phyloP scores from a whole-genome alignment of 1,139 yeast genomes.

The Zygosaccharomyces pseudobailii region DNA sequence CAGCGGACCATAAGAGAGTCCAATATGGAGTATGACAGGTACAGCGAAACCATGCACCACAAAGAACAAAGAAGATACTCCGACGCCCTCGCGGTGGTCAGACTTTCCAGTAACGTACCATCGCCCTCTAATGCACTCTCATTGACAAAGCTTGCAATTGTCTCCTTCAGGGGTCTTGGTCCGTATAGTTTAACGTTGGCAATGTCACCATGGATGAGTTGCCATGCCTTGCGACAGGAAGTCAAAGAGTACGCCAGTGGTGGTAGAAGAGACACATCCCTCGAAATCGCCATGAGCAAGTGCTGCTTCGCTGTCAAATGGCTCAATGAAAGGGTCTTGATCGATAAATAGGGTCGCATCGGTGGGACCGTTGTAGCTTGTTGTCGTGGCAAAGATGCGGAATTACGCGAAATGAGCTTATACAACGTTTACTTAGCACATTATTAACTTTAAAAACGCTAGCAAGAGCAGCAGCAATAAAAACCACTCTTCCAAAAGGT shows the following conservation, averaged over 20 bases:
- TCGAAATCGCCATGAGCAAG: slow-evolving; percentile 62
- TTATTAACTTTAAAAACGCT: slow-evolving; percentile 2
- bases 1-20: slow-evolving; percentile 91
- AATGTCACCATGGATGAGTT: slow-evolving; percentile 13
- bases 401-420: slow-evolving; percentile 2
- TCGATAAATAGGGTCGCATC: slow-evolving; percentile 21
- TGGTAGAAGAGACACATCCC: slow-evolving; percentile 69
- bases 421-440: slow-evolving; percentile 2
- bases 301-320: slow-evolving; percentile 69
- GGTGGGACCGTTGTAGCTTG: slow-evolving; percentile 4
- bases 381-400: neutral
- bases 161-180: slow-evolving; percentile 31
- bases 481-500: slow-evolving; percentile 1
- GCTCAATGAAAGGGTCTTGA: slow-evolving; percentile 29
- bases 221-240: slow-evolving; percentile 49
- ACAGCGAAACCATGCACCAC: slow-evolving; percentile 85
- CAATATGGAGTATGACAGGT: slow-evolving; percentile 74
- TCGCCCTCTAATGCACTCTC: slow-evolving; percentile 24
- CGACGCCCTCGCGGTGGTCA: slow-evolving; percentile 57
- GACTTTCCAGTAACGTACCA: slow-evolving; percentile 26
- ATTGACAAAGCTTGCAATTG: slow-evolving; percentile 37
- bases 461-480: slow-evolving; percentile 2
- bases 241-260: slow-evolving; percentile 53
- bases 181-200: slow-evolving; percentile 29
- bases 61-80: slow-evolving; percentile 68